Conservation (phyloP, 352 stramenopile species). For the Phytophthora vignae region DNA sequence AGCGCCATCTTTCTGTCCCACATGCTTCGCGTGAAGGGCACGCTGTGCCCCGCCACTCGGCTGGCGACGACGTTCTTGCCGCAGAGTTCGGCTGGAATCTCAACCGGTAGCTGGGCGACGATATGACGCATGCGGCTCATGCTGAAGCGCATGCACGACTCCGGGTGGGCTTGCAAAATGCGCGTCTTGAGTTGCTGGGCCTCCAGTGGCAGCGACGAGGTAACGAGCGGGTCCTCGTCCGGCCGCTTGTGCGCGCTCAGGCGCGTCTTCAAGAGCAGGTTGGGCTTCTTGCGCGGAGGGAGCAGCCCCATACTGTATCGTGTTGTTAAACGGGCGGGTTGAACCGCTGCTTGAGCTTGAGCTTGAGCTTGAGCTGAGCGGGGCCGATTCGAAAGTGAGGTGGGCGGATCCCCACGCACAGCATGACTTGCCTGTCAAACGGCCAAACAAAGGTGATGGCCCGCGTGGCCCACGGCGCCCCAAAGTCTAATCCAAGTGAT, state of each 20-base stretch:
- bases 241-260: constrained; percentile 15
- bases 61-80: constrained; percentile 43
- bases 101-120: constrained; percentile 51
- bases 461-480: too few species aligned
- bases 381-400: constrained; percentile 28
- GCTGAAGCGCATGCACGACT: constrained; percentile 65
- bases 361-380: constrained; percentile 6
- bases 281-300: constrained; percentile 33
- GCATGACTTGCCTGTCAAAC: neutral
- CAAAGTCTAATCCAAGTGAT: neutral
- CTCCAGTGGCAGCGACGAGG: constrained; percentile 40
- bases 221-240: constrained; percentile 8
- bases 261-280: constrained; percentile 28
- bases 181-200: constrained; percentile 67
- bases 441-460: neutral
- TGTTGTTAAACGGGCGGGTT: too few species aligned
- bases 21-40: constrained; percentile 69
- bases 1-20: constrained; percentile 64
- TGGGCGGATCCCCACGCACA: neutral
- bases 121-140: constrained; percentile 71
- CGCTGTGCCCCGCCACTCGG: constrained; percentile 58
- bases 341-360: neutral
- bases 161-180: constrained; percentile 52
- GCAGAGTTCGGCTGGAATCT: constrained; percentile 54
- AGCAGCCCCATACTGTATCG: constrained; percentile 27